Evolutionary conservation across 805 yeast species (phyloP), one percentile per base, ranked within the genome.

Genomic region (Teunomyces atbi): DNA sequence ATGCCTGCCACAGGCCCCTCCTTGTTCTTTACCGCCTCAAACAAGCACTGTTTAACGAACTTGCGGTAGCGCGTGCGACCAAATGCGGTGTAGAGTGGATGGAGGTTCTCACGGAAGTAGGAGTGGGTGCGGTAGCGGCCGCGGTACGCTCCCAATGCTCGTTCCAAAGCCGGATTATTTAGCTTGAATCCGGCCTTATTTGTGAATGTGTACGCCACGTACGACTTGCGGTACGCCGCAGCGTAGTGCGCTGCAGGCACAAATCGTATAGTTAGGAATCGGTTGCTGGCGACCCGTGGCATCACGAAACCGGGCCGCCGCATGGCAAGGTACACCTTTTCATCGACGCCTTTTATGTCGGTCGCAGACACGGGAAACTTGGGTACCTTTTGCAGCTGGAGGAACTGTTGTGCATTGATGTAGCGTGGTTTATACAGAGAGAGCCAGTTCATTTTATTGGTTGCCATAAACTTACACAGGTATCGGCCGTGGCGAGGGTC

Each of bases 401-500:
- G 33, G 47, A 57, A 15, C 46, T 45, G 11, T 23, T 15, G 15
- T 15, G 44, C 46, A 36, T 44, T 28, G 26, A 26, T 20, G 36
- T 46, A 45, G 30, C 19, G 11, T 26, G 29, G 20, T 12, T 19
- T 7, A 27, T 43, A 38, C 11, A 11, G 15, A 26, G 15, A 10
- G 16, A 46, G 45, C 42, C 42, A 42, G 11, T 36, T n/a, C 23
- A 20, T 36, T 36, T 44, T 19, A 23, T 45, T 0, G 74, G 68
- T 46, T 64, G 64, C 77, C 77, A 72, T 27, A 72, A 51, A 5
- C 64, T 49, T 6, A 71, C 76, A 5, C 59, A 51, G 19, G 42
- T 76, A 57, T 82, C 86, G 6, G 87, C 89, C 1, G 89, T 75
- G 2, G 89, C 86, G 53, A 86, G 60, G 47, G 77, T 71, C 60